Conservation (phyloP, 441 rosid species). For the Francoa sonchifolia region DNA sequence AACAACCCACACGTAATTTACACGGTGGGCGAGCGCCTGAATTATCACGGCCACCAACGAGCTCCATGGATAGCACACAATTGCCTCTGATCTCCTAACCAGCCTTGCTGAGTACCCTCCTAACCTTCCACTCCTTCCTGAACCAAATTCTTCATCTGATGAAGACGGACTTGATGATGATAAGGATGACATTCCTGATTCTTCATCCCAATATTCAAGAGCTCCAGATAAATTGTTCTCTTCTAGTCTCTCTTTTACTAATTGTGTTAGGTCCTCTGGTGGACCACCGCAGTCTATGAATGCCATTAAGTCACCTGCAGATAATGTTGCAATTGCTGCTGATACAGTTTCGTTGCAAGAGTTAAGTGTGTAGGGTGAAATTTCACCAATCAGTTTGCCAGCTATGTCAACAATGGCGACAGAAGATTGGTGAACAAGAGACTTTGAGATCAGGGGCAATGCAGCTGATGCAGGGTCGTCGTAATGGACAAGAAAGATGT, state of each 20-base stretch:
- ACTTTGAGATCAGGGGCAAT: conserved; percentile 15
- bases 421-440: conserved; percentile 20
- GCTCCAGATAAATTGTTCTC: conserved; percentile 27
- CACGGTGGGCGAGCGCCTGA: conserved; percentile 54
- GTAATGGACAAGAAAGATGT: conserved; percentile 18
- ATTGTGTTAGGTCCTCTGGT: conserved; percentile 26
- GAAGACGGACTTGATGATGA: conserved; percentile 20
- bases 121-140: conserved; percentile 20
- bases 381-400: conserved; percentile 22
- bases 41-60: conserved; percentile 63
- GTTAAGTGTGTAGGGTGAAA: conserved; percentile 26
- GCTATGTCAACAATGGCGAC: conserved; percentile 20
- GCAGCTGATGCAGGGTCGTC: conserved; percentile 22
- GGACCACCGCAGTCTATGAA: conserved; percentile 45
- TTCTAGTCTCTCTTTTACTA: conserved; percentile 38
- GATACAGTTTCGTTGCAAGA: conserved; percentile 20
- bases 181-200: conserved; percentile 15
- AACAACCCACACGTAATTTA: conserved; percentile 49
- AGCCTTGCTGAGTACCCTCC: conserved; percentile 22
- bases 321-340: conserved; percentile 45
- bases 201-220: conserved; percentile 36
- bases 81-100: conserved; percentile 30
- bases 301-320: conserved; percentile 48
- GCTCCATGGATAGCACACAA: conserved; percentile 45
- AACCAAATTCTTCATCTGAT: conserved; percentile 39